phyloP scores from a whole-genome alignment of 2,329 filamentous ascomycete species.

The Claviceps paspali region DNA sequence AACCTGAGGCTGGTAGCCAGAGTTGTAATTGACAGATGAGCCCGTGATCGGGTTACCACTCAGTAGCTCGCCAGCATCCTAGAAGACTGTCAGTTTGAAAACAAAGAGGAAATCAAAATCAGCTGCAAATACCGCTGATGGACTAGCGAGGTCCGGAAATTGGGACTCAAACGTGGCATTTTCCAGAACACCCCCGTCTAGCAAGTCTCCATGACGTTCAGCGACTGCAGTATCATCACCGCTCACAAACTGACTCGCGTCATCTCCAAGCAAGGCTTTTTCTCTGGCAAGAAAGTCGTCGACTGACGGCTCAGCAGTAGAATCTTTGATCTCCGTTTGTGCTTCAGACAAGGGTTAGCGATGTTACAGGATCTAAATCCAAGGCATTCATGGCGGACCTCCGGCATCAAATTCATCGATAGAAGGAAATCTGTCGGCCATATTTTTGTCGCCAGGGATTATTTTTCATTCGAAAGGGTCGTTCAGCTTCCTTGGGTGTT shows the following conservation, averaged over 20 bases:
- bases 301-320: slow-evolving; percentile 42
- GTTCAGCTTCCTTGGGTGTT: too few relatives aligned
- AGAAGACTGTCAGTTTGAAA: not conserved
- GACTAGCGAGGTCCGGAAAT: slow-evolving; percentile 60
- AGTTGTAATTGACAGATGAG: slow-evolving; percentile 46
- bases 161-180: slow-evolving; percentile 61
- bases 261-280: slow-evolving; percentile 78
- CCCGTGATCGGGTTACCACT: slow-evolving; percentile 49
- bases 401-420: slow-evolving; percentile 62
- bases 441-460: too few relatives aligned
- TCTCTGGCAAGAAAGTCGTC: slow-evolving; percentile 88
- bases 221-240: slow-evolving; percentile 53
- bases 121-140: slow-evolving; percentile 18
- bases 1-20: slow-evolving; percentile 41
- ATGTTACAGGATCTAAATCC: slow-evolving; percentile 8
- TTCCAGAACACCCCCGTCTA: slow-evolving; percentile 47
- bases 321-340: slow-evolving; percentile 48
- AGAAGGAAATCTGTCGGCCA: slow-evolving; percentile 69
- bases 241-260: slow-evolving; percentile 79
- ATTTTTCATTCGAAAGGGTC: too few relatives aligned
- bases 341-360: slow-evolving; percentile 28
- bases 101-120: too few relatives aligned
- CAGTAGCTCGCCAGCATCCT: slow-evolving; percentile 17
- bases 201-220: slow-evolving; percentile 53
- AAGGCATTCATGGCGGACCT: slow-evolving; percentile 26